Evolutionary conservation across 2,329 filamentous ascomycete species (phyloP).

Genomic region (Fusarium sp.): DNA sequence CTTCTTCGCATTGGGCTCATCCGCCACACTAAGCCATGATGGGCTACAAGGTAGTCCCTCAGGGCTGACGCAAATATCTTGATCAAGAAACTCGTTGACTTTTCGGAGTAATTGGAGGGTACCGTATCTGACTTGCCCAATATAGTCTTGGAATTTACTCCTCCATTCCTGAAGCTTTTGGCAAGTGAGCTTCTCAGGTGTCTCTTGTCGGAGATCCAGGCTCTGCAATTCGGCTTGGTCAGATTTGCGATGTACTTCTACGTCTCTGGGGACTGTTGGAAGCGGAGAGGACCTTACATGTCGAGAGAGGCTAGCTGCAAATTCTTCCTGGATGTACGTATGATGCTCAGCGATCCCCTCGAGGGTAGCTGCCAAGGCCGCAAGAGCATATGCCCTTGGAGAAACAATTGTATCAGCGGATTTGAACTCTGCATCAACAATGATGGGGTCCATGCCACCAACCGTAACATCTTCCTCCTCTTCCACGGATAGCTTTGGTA

Average conservation of each 20-base stretch:
- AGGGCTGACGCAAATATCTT: not conserved
- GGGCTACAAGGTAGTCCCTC: slow-evolving; percentile 6
- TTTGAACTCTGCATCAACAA: not conserved
- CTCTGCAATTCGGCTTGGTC: not conserved
- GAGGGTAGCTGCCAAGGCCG: not conserved
- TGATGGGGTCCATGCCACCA: slow-evolving; percentile 6
- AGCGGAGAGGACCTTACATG: not conserved
- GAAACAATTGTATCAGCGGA: not conserved
- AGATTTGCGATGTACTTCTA: not conserved
- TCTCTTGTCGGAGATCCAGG: not conserved
- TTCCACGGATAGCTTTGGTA: not conserved
- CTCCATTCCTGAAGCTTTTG: not conserved
- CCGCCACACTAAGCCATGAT: not conserved
- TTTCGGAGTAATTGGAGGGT: not conserved
- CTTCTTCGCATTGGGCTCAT: not conserved
- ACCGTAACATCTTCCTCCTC: not conserved
- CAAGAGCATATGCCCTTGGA: slow-evolving; percentile 20
- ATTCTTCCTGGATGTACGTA: not conserved
- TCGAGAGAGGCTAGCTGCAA: not conserved
- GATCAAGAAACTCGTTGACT: not conserved
- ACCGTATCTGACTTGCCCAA: not conserved
- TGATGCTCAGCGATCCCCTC: not conserved
- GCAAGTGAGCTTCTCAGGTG: not conserved
- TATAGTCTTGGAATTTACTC: not conserved
- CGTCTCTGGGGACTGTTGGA: not conserved